Evolutionary conservation across 306 rosid genomes (phyloP).

Genomic region (Quercus suber): DNA sequence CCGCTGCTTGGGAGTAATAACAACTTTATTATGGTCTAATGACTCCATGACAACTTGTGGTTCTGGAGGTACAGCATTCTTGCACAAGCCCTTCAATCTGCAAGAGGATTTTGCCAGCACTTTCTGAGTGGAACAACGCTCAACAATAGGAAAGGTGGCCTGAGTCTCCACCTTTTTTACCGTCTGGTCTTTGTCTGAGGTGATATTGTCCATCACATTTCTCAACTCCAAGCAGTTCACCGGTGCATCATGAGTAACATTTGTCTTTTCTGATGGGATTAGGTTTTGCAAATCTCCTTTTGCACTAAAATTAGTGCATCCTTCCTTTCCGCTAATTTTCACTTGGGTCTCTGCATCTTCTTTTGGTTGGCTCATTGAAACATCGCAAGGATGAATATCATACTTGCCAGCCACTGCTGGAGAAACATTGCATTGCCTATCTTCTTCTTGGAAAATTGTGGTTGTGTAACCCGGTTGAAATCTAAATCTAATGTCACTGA

Average conservation of each 20-base stretch:
- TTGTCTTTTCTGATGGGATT: conserved; percentile 23
- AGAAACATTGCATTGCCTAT: conserved; percentile 14
- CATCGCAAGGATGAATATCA: conserved; percentile 17
- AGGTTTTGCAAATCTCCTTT: conserved; percentile 17
- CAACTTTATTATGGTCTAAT: conserved; percentile 19
- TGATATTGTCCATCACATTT: neutral
- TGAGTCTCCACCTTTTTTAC: conserved; percentile 20
- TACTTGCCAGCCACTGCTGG: conserved; percentile 14
- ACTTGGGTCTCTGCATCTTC: conserved; percentile 20
- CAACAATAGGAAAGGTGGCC: conserved; percentile 10
- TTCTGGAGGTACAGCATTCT: conserved; percentile 13
- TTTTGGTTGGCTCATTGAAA: conserved; percentile 17
- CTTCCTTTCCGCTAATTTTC: conserved; percentile 14
- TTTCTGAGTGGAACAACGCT: conserved; percentile 25
- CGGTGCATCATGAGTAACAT: conserved; percentile 17
- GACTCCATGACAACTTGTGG: conserved; percentile 30
- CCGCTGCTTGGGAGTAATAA: conserved; percentile 18
- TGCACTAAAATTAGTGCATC: neutral
- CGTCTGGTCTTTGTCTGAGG: conserved; percentile 27
- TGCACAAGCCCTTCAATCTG: conserved; percentile 31
- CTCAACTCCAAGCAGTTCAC: conserved; percentile 19
- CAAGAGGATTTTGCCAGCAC: conserved; percentile 22
- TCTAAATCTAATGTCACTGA: neutral
- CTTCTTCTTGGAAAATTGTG: conserved; percentile 13
- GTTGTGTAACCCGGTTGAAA: conserved; percentile 16